Percentiles rank a stretch among this genome's conserved stretches.
Conservation (phyloP, 75 land plant species). For the Sequoia sempervirens region DNA sequence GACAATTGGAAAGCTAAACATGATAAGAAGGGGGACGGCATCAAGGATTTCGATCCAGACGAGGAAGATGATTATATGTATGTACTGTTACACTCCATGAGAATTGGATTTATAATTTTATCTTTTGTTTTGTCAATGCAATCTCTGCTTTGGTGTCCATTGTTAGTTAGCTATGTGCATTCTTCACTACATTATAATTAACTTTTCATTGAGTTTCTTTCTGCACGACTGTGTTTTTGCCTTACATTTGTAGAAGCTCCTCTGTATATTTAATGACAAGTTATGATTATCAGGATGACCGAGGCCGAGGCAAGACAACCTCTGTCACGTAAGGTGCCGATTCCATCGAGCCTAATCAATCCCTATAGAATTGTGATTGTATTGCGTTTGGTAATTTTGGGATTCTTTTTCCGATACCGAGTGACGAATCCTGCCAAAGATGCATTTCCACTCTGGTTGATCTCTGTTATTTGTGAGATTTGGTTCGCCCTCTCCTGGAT, state of each 20-base stretch:
- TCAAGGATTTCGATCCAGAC: conserved; percentile 16
- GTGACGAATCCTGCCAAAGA: conserved; percentile 64
- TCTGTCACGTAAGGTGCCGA: conserved; percentile 65
- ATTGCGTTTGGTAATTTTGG: conserved; percentile 63
- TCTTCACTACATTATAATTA: too few relatives aligned
- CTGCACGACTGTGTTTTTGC: too few relatives aligned
- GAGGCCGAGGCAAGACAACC: conserved; percentile 88
- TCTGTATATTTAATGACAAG: not conserved
- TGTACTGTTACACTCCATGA: not conserved
- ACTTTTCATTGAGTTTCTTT: too few relatives aligned
- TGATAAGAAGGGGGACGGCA: conserved; percentile 49
- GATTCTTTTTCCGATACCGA: conserved; percentile 74
- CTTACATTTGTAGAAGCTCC: too few relatives aligned
- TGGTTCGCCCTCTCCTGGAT: conserved; percentile 97
- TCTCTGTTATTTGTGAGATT: conserved; percentile 79
- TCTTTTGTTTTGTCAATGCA: not conserved
- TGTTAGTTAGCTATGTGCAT: not conserved
- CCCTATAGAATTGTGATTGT: conserved; percentile 86
- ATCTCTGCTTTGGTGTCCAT: not conserved
- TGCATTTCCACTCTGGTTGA: conserved; percentile 76
- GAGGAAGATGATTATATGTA: conserved; percentile 7
- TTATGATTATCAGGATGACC: conserved; percentile 39
- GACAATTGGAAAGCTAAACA: conserved; percentile 89
- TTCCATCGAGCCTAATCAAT: conserved; percentile 64
- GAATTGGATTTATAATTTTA: not conserved